Conservation (phyloP, 306 rosid genomes). For the Lathyrus sativus region DNA sequence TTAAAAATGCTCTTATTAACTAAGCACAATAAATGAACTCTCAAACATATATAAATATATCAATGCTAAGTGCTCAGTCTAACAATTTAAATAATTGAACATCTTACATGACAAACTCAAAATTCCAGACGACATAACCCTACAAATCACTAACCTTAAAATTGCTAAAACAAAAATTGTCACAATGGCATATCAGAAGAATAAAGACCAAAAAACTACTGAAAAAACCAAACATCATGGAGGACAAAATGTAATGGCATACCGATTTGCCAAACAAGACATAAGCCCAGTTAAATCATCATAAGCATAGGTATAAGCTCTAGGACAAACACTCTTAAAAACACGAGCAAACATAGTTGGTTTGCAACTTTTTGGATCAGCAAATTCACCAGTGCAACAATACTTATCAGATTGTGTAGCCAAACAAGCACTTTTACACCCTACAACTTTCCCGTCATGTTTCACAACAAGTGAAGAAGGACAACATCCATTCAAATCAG, state of each 20-base stretch:
- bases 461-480: slow-evolving; percentile 55
- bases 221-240: slow-evolving; percentile 13
- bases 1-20: too few species aligned
- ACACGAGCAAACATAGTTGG: slow-evolving; percentile 53
- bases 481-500: slow-evolving; percentile 57
- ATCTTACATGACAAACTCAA: background rate
- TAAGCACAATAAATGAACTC: too few species aligned
- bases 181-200: background rate
- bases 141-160: background rate
- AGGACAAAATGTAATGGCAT: slow-evolving; percentile 71
- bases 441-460: slow-evolving; percentile 61
- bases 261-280: slow-evolving; percentile 54
- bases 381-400: slow-evolving; percentile 68
- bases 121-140: background rate
- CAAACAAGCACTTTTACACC: slow-evolving; percentile 78
- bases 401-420: slow-evolving; percentile 58
- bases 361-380: slow-evolving; percentile 51
- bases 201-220: background rate
- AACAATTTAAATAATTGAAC: background rate
- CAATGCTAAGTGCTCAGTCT: background rate
- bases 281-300: slow-evolving; percentile 65
- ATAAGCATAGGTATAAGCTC: slow-evolving; percentile 67
- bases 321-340: slow-evolving; percentile 63
- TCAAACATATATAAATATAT: background rate
- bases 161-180: background rate